phyloP scores from a whole-genome alignment of 768 basidiomycete species.

The Asterophora lycoperdoides region DNA sequence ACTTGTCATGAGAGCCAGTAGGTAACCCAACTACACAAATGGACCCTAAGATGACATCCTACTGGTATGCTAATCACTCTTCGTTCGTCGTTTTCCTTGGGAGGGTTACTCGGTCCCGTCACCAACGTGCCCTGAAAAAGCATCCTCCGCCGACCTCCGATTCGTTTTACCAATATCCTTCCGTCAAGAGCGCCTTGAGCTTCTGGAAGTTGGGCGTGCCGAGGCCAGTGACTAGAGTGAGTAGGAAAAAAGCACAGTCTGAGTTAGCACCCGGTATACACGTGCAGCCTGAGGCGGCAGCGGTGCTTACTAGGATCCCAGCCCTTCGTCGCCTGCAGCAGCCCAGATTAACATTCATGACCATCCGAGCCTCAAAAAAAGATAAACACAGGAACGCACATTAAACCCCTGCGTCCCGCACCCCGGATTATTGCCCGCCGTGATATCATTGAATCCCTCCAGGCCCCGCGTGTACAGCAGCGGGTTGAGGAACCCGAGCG shows the following conservation, averaged over 20 bases:
- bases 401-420: constrained; percentile 68
- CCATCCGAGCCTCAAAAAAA: neutral
- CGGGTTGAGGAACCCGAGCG: constrained; percentile 69
- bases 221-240: constrained; percentile 50
- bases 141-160: no score
- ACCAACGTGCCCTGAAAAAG: no score
- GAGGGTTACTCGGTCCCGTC: no score
- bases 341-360: neutral
- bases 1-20: no score
- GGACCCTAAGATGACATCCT: no score
- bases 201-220: no score
- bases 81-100: no score
- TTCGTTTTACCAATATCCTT: no score
- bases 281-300: neutral
- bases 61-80: no score
- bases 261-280: neutral
- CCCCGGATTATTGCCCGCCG: constrained; percentile 48
- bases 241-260: neutral
- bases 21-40: no score
- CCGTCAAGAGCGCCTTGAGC: neutral
- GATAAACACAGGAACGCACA: constrained; percentile 30
- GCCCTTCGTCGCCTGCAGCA: constrained; percentile 42
- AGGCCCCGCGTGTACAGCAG: constrained; percentile 44
- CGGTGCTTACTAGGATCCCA: constrained; percentile 55
- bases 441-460: constrained; percentile 53